Percentiles rank a stretch among this genome's conserved stretches.
Evolutionary conservation across 2,329 filamentous ascomycete species (phyloP).

Genomic region (Sordariomycetes sp.): DNA sequence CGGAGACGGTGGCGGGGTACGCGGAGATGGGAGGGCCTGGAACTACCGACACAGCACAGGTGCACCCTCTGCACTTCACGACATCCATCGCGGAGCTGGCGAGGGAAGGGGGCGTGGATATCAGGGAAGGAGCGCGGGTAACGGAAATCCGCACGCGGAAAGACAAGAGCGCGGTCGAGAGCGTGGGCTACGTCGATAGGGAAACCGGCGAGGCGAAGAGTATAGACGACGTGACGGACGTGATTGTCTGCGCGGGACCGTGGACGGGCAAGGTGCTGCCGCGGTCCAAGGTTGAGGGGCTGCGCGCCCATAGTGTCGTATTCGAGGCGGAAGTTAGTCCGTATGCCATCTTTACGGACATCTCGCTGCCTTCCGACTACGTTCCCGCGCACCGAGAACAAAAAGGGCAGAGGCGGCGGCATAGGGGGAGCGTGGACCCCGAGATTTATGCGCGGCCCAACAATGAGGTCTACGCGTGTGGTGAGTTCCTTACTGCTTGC

Average conservation of each 20-base stretch:
- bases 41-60: slow-evolving; percentile 74
- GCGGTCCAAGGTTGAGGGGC: slow-evolving; percentile 42
- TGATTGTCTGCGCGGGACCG: slow-evolving; percentile 46
- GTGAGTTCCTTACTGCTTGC: slow-evolving; percentile 24
- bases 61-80: slow-evolving; percentile 88
- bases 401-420: slow-evolving; percentile 38
- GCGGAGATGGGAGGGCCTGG: slow-evolving; percentile 66
- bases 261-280: slow-evolving; percentile 54
- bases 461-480: slow-evolving; percentile 87
- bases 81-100: slow-evolving; percentile 72
- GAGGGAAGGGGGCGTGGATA: slow-evolving; percentile 53
- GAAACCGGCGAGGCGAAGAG: slow-evolving; percentile 20
- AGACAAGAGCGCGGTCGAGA: slow-evolving; percentile 39
- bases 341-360: slow-evolving; percentile 79
- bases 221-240: slow-evolving; percentile 37
- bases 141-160: slow-evolving; percentile 47
- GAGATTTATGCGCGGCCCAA: slow-evolving; percentile 91
- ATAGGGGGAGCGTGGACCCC: slow-evolving; percentile 60
- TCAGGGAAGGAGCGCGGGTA: slow-evolving; percentile 57
- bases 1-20: slow-evolving; percentile 56
- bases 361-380: slow-evolving; percentile 60
- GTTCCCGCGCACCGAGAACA: slow-evolving; percentile 36
- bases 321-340: slow-evolving; percentile 56
- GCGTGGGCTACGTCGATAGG: slow-evolving; percentile 49
- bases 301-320: slow-evolving; percentile 56